Evolutionary conservation across 306 rosid genomes (phyloP).

Genomic region (Luffa acutangula): DNA sequence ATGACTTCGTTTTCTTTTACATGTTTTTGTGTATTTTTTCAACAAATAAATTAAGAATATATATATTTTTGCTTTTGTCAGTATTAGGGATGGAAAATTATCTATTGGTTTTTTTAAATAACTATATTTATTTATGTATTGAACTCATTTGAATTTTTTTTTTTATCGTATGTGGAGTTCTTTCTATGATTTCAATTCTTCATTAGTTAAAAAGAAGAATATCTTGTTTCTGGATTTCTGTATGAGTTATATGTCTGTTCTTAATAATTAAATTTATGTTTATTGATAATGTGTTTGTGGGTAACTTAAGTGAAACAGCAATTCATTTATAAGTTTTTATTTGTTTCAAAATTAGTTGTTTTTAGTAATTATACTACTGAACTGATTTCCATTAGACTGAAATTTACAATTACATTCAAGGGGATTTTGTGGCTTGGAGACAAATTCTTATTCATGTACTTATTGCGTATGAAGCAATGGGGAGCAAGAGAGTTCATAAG

Average conservation of each 20-base stretch:
- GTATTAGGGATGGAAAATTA: background rate
- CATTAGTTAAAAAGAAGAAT: background rate
- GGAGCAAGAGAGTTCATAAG: too few relatives aligned
- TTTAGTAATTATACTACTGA: background rate
- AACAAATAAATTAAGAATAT: background rate
- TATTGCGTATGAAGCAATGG: too few relatives aligned
- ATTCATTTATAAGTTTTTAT: background rate
- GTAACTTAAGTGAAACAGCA: background rate
- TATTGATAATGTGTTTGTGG: background rate
- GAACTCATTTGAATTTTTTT: background rate
- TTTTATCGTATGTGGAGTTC: background rate
- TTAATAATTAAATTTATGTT: background rate
- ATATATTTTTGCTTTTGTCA: background rate
- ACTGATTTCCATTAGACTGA: background rate
- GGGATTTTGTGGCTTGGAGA: background rate
- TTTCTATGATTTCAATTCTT: background rate
- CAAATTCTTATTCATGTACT: background rate
- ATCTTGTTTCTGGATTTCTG: background rate
- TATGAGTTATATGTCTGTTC: background rate
- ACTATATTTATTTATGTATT: background rate
- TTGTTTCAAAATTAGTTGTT: background rate
- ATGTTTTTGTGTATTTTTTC: background rate
- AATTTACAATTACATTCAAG: background rate
- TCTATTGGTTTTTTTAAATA: background rate
- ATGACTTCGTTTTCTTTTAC: constrained; percentile 2